Conservation (phyloP, 2,329 filamentous ascomycete species). For the Huntiella abstrusa region DNA sequence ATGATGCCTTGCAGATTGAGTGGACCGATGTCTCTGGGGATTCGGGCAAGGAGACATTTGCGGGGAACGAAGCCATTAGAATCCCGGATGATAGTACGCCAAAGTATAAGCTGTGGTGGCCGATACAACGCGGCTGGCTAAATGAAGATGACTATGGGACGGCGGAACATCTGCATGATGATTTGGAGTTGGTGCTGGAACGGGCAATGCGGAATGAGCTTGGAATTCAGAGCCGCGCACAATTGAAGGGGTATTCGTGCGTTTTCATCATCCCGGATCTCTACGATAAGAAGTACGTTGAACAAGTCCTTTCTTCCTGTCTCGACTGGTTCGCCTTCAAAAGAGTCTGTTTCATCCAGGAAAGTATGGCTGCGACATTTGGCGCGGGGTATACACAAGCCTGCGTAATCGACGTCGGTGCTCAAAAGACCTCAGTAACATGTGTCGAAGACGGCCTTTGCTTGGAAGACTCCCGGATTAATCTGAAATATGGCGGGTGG, state of each 20-base stretch:
- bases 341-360: conserved; percentile 83
- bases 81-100: conserved; percentile 80
- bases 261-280: conserved; percentile 95
- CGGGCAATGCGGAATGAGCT: conserved; percentile 74
- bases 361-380: conserved; percentile 86
- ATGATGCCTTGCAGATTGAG: conserved; percentile 81
- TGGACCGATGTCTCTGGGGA: conserved; percentile 65
- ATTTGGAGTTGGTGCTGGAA: conserved; percentile 74
- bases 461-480: conserved; percentile 84
- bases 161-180: conserved; percentile 63
- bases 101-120: conserved; percentile 86
- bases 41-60: conserved; percentile 39
- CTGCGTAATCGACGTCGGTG: conserved; percentile 90
- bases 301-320: conserved; percentile 63
- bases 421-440: conserved; percentile 91
- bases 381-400: conserved; percentile 86
- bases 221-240: conserved; percentile 54
- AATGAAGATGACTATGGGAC: conserved; percentile 79
- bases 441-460: conserved; percentile 95
- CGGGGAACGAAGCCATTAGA: conserved; percentile 63
- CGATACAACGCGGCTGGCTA: conserved; percentile 66
- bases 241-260: conserved; percentile 81
- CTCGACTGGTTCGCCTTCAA: conserved; percentile 82
- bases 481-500: conserved; percentile 80
- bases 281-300: conserved; percentile 87